Evolutionary conservation across 1,139 yeast species (phyloP).

Genomic region (Arxiozyma slooffiae): DNA sequence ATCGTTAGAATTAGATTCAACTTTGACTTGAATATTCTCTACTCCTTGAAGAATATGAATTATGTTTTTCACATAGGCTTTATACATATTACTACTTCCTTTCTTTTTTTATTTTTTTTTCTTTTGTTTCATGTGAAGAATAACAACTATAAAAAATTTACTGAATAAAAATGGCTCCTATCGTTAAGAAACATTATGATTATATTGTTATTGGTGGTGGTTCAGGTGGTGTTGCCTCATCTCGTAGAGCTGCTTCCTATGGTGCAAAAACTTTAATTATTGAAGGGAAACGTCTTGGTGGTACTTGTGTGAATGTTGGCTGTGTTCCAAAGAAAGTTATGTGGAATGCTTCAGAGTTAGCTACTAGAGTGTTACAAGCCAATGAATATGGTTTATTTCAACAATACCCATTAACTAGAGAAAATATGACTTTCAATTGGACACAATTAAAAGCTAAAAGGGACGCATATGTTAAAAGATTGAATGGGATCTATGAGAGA

Average conservation of each 20-base stretch:
- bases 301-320: slow-evolving; percentile 98
- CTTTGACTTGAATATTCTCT: too few species aligned
- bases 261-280: slow-evolving; percentile 82
- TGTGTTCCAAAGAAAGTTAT: slow-evolving; percentile 97
- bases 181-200: slow-evolving; percentile 48
- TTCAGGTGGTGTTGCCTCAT: slow-evolving; percentile 98
- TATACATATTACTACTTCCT: too few species aligned
- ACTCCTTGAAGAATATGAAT: too few species aligned
- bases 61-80: too few species aligned
- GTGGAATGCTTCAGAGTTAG: slow-evolving; percentile 96
- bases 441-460: slow-evolving; percentile 66
- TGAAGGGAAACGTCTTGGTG: slow-evolving; percentile 80
- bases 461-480: slow-evolving; percentile 78
- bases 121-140: background rate
- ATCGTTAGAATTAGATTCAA: too few species aligned
- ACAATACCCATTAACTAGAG: slow-evolving; percentile 43
- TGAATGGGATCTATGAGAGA: slow-evolving; percentile 87
- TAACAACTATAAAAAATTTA: slow-evolving; percentile 2
- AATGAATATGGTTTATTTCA: slow-evolving; percentile 68
- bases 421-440: slow-evolving; percentile 60
- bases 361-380: slow-evolving; percentile 63
- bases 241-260: slow-evolving; percentile 88
- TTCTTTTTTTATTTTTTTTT: too few species aligned
- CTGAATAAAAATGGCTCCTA: slow-evolving; percentile 11
- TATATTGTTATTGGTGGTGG: slow-evolving; percentile 98